Base-by-base conservation (phyloP, 495 filamentous ascomycete species). In the Daldinia childiae region DNA sequence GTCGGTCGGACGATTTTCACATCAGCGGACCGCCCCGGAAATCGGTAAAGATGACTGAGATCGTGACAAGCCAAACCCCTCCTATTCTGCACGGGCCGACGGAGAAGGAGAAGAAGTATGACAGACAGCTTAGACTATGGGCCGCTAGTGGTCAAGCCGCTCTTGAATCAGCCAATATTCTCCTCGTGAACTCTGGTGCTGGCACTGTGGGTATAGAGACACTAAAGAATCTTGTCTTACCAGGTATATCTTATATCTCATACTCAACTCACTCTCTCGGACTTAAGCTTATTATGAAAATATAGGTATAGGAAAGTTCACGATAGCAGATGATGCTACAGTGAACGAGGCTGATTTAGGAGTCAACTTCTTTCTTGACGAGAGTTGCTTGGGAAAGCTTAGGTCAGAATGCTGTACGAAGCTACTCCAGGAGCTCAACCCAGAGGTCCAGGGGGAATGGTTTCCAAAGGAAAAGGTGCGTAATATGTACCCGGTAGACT, bases 331-430 rank as follows among this genome's bases (percentile, higher is more conserved):
- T 75, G 88, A 91, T 9, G 87, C 88, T 0, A 79, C 82, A 9
- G 94, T 99, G 19, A 85, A 83, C 0, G 93, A 98, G 67, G 83
- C 87, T 11, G 96, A 99, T 74, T 79, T 98, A 45, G 95, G 95
- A 3, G 91, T 97, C 63, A 98, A 98, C 80, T 99, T 99, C 86
- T 98, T 99, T 69, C 83, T 98, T 9, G 93, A 97, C 67, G 88
- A 92, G 70, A 82, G 86, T 24, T 90, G 89, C 61, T 74, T 97
- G 51, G 94, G 94, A 17, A 90, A 88, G 74, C 88, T 90, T n/a
- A 88, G 96, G 69, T 91, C 95, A 9, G 89, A 92, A 75, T 87
- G 91, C 71, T 89, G 90, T 36, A 91, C 91, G 59, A 89, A 87
- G 63, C 82, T 94, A 52, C 81, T 99, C 60, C 85, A 87, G 72